Percentiles rank a stretch among this genome's conserved stretches.
phyloP scores from a whole-genome alignment of 768 basidiomycete genomes.

The Mrakia hoshinonis region DNA sequence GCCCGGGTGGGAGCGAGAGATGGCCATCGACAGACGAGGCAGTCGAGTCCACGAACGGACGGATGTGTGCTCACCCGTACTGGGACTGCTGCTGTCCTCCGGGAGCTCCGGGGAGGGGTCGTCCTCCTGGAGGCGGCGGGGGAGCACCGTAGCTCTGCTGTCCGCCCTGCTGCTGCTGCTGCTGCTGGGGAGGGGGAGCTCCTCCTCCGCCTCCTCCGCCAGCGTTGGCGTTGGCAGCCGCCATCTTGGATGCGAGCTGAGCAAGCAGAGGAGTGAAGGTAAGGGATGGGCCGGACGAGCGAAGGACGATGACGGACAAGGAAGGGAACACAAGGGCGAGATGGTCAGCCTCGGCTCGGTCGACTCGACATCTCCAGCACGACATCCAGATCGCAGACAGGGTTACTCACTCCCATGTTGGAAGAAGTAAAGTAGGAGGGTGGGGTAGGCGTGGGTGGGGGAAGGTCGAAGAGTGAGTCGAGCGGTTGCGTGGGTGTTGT shows the following conservation, averaged over 20 bases:
- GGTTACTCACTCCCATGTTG: not conserved
- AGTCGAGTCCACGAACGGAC: not conserved
- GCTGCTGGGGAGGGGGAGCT: not conserved
- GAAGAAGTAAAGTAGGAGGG: not conserved
- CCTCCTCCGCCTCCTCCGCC: not conserved
- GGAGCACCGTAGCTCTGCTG: conserved; percentile 12
- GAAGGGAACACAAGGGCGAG: not conserved
- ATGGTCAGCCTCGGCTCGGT: not conserved
- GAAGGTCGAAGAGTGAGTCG: too few species aligned
- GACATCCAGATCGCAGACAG: too few species aligned
- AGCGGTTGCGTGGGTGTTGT: too few species aligned
- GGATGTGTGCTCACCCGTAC: conserved; percentile 11
- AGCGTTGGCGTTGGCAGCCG: conserved; percentile 7
- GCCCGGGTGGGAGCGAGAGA: not conserved
- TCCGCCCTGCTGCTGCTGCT: conserved; percentile 6
- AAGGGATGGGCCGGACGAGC: not conserved
- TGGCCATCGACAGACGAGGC: not conserved
- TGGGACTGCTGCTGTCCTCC: conserved; percentile 2
- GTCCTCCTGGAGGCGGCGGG: not conserved
- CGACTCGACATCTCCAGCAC: too few species aligned
- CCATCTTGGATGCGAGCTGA: conserved; percentile 14
- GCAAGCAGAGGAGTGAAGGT: not conserved
- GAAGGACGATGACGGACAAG: too few species aligned
- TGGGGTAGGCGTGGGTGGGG: not conserved
- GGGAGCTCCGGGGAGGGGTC: conserved; percentile 1